These are phyloP conservation scores for Umbilicaria muhlenbergii DNA, from an alignment of 495 filamentous ascomycete genomes.

Conservation along the genomic window DNA sequence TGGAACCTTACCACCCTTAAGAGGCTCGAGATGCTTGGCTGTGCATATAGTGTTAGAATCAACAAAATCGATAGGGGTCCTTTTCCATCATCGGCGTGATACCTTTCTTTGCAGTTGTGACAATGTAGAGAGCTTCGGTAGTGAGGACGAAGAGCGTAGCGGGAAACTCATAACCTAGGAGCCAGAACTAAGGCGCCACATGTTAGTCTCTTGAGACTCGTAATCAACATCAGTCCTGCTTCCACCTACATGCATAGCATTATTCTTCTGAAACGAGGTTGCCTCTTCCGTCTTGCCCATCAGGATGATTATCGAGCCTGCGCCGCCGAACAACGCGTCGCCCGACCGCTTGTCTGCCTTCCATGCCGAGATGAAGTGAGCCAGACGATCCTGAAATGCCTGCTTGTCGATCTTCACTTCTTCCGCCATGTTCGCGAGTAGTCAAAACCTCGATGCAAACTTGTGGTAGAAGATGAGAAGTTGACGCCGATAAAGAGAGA, in stretches of 20 bases:
- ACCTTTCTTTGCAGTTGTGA: conserved; percentile 98
- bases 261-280: conserved; percentile 77
- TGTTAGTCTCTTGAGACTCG: conserved; percentile 7
- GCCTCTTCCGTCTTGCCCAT: conserved; percentile 90
- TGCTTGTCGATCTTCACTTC: conserved; percentile 85
- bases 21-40: conserved; percentile 86
- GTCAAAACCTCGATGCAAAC: not conserved
- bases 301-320: conserved; percentile 67
- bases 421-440: conserved; percentile 28
- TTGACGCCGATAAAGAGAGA: not conserved
- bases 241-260: conserved; percentile 75
- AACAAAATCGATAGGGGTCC: not conserved
- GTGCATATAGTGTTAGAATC: conserved; percentile 14
- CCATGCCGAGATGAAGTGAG: conserved; percentile 77
- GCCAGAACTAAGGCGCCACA: conserved; percentile 60
- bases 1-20: conserved; percentile 82
- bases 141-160: conserved; percentile 88
- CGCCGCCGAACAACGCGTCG: conserved; percentile 65
- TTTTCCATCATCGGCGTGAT: conserved; percentile 3
- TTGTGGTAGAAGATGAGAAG: not conserved
- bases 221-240: not conserved
- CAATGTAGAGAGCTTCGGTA: conserved; percentile 68
- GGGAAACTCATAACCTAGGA: conserved; percentile 96
- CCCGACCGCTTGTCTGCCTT: conserved; percentile 76
- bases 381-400: conserved; percentile 81